Evolutionary conservation across 495 filamentous ascomycete genomes (phyloP).

Genomic region (Tuber borchii): DNA sequence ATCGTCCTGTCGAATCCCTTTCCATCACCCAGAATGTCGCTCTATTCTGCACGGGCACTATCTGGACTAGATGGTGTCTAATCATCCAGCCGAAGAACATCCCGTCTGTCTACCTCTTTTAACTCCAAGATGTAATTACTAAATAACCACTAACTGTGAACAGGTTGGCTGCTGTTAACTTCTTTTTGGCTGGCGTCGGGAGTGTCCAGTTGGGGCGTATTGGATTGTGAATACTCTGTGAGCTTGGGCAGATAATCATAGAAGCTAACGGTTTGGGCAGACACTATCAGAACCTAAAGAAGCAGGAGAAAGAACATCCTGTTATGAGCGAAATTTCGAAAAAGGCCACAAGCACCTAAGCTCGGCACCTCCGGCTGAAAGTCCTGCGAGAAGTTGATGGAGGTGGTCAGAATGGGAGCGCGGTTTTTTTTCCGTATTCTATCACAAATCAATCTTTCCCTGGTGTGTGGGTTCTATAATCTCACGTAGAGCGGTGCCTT

Average conservation of each 20-base stretch:
- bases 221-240: conserved; percentile 48
- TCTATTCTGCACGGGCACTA: conserved; percentile 78
- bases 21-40: conserved; percentile 86
- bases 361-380: background rate
- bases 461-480: background rate
- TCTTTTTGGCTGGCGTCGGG: conserved; percentile 84
- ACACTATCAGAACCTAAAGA: conserved; percentile 29
- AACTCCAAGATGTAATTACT: background rate
- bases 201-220: conserved; percentile 75
- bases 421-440: background rate
- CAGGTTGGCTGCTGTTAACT: conserved; percentile 91
- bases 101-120: conserved; percentile 54
- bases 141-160: background rate
- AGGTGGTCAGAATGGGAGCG: background rate
- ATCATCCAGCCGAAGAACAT: conserved; percentile 90
- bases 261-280: conserved; percentile 13
- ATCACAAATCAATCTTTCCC: background rate
- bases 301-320: conserved; percentile 12
- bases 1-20: conserved; percentile 83
- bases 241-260: background rate
- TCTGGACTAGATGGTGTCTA: conserved; percentile 98
- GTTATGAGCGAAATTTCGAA: conserved; percentile 1
- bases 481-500: background rate
- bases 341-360: background rate
- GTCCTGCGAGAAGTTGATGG: background rate